Evolutionary conservation across 164 flowering plant species (phyloP), one percentile per base, ranked within the genome.

Genomic region (Kalanchoe fedtschenkoi): DNA sequence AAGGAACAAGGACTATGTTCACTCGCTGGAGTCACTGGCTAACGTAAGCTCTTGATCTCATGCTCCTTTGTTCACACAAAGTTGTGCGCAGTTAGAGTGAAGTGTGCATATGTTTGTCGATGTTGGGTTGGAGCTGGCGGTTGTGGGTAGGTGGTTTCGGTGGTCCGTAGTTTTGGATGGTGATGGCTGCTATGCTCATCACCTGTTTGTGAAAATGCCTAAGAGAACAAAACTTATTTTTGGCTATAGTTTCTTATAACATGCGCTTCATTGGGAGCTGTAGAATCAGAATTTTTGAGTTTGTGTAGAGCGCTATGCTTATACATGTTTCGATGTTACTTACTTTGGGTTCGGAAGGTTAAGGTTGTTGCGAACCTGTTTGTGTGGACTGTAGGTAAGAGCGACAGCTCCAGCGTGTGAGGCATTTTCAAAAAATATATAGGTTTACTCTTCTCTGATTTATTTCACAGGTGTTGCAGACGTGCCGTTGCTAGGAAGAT

Each of bases 11-110:
- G 97, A 89, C 19, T 89, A 76, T 64, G 90, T 91, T 5, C 91
- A 83, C 68, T 86, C 95, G n/a, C 43, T 95, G 68, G 96, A 84
- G 66, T 88, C 97, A 70, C 78, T 95, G n/a, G 93, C 96, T 67
- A 95, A 81, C 75, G 99, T 95, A 78, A 68, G 41, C 26, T 56
- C n/a, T 29, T 44, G 21, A 47, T 34, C 43, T 33, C n/a, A 1
- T 61, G 16, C 21, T 41, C 2, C 9, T 60, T 42, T 39, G 41
- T 41, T 41, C 3, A 16, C 29, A 43, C 34, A 26, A 22, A 19
- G 24, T 60, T 19, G 34, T 16, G 16, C 17, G 26, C 28, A 17
- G 22, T 3, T 43, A 17, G 41, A 21, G 11, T 58, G 44, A 62
- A 22, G 34, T 55, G 59, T 57, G 7, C 2, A 37, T 0, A 28